Conservation (phyloP, 73 alveolate species). For the Paramecium tetraurelia region DNA sequence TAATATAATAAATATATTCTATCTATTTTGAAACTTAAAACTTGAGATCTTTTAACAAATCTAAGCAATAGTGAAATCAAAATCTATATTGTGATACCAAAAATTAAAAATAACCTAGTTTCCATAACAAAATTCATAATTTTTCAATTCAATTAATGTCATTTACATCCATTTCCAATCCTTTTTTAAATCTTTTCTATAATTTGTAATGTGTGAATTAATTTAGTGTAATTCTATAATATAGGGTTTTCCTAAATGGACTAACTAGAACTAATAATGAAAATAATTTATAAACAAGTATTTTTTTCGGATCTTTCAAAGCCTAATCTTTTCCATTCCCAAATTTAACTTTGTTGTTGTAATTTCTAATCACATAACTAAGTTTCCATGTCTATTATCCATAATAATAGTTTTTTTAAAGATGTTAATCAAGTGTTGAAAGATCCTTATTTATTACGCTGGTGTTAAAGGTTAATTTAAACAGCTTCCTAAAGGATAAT, state of each 20-base stretch:
- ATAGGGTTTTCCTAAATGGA: constrained; percentile 6
- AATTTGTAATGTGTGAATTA: constrained; percentile 56
- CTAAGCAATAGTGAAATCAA: background rate
- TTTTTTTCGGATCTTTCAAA: constrained; percentile 2
- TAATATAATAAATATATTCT: background rate
- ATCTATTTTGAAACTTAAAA: background rate
- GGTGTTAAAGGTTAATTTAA: no score
- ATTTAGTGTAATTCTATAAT: constrained; percentile 44
- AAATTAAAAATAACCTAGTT: no score
- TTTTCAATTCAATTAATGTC: background rate
- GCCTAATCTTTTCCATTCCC: constrained; percentile 74
- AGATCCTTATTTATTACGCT: no score
- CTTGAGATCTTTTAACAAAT: background rate
- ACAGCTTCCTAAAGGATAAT: no score
- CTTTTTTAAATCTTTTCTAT: constrained; percentile 37
- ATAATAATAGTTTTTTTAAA: constrained; percentile 70
- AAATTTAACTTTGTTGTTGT: constrained; percentile 91
- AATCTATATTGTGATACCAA: background rate
- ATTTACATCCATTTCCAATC: constrained; percentile 38
- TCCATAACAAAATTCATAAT: background rate
- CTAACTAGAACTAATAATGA: background rate
- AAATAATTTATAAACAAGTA: background rate
- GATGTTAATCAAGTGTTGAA: no score
- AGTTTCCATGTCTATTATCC: constrained; percentile 91
- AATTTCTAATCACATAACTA: constrained; percentile 86